phyloP scores from a whole-genome alignment of 805 yeast species.

The Monosporozyma solicola region DNA sequence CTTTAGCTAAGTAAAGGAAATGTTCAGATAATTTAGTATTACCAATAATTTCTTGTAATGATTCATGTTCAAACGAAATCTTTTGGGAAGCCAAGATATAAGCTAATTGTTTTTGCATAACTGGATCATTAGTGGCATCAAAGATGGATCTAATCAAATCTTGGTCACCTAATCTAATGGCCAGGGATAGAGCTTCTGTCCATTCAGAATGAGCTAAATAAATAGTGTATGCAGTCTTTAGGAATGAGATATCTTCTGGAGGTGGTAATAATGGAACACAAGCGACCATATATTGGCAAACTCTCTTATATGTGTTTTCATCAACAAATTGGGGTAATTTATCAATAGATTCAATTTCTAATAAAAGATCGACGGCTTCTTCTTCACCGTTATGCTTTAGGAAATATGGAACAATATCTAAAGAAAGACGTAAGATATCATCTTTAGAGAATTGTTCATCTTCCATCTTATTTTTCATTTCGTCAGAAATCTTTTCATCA shows the following conservation, averaged over 20 bases:
- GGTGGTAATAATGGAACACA: conserved; percentile 96
- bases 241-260: conserved; percentile 80
- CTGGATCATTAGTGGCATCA: conserved; percentile 63
- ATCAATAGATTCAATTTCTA: conserved; percentile 84
- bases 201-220: conserved; percentile 70
- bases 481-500: conserved; percentile 4
- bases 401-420: conserved; percentile 80
- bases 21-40: conserved; percentile 72
- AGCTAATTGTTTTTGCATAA: conserved; percentile 82
- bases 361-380: conserved; percentile 88
- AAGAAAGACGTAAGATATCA: conserved; percentile 53
- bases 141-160: conserved; percentile 70
- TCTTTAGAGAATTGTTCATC: conserved; percentile 21
- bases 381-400: conserved; percentile 95
- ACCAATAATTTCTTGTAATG: conserved; percentile 74
- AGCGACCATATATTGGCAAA: conserved; percentile 87
- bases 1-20: conserved; percentile 72
- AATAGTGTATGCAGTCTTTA: conserved; percentile 81
- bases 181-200: conserved; percentile 84
- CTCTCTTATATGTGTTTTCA: conserved; percentile 73
- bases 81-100: conserved; percentile 82
- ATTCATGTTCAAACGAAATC: conserved; percentile 60
- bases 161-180: conserved; percentile 81
- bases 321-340: conserved; percentile 78
- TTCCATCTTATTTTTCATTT: neutral